Evolutionary conservation across 805 yeast species (phyloP).

Genomic region (Ogataea ramenticola): DNA sequence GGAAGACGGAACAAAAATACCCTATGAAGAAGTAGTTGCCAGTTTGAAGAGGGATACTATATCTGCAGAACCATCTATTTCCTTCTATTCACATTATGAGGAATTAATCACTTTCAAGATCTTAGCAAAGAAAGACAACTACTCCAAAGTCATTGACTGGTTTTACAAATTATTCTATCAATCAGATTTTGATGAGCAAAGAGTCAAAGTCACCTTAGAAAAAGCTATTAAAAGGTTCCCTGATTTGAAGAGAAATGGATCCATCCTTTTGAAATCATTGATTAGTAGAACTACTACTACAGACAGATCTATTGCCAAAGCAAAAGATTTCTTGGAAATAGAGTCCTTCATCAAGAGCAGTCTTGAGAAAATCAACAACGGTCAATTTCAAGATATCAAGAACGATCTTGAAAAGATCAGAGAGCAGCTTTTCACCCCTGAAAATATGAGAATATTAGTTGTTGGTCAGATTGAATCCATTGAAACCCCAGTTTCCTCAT

Average conservation of each 20-base stretch:
- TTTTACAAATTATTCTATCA: constrained; percentile 54
- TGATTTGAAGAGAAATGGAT: constrained; percentile 57
- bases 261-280: constrained; percentile 58
- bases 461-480: constrained; percentile 59
- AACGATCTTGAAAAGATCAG: constrained; percentile 46
- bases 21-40: constrained; percentile 73
- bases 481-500: constrained; percentile 47
- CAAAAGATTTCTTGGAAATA: constrained; percentile 57
- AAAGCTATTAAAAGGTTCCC: constrained; percentile 53
- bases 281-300: constrained; percentile 37
- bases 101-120: constrained; percentile 61
- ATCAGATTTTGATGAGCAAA: constrained; percentile 62
- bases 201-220: constrained; percentile 62
- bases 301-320: constrained; percentile 54
- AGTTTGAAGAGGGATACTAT: constrained; percentile 69
- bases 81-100: constrained; percentile 52
- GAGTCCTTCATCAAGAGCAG: constrained; percentile 50
- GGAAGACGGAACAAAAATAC: constrained; percentile 50
- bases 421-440: constrained; percentile 41
- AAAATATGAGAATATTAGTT: constrained; percentile 61
- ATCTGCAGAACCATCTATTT: constrained; percentile 45
- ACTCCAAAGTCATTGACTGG: constrained; percentile 71
- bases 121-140: constrained; percentile 55
- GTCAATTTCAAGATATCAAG: constrained; percentile 40
- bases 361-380: constrained; percentile 44